Base-by-base conservation (phyloP, 2,329 filamentous ascomycete species). In the Xenoacremonium recifei region DNA sequence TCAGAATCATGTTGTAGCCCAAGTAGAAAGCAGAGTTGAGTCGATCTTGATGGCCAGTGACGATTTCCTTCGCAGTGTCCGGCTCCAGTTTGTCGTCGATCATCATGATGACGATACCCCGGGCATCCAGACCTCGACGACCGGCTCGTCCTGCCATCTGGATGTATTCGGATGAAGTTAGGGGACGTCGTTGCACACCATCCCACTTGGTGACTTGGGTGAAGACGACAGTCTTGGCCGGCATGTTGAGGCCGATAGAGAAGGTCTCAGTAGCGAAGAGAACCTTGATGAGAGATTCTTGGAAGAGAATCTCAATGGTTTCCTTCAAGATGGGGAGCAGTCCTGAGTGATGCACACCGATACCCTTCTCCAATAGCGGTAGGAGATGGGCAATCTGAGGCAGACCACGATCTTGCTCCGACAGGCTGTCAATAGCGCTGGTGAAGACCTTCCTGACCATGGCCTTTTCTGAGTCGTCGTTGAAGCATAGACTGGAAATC, bases 51-150 rank as follows among this genome's bases (percentile, higher is more conserved):
- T 96, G 87, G 53, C 93, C 93, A 39, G 93, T 89, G 11, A 99
- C 93, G 55, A 99, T 96, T 50, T 88, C 85, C 68, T 95, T 95
- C 31, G 93, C 92, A n/a, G 86, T 84, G 3, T 89, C 83, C 2
- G 93, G 93, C 59, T 99, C 93, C 72, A 99, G 92, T 70, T 93
- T 89, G 65, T 95, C 88, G 60, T 95, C 87, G 48, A 99, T 87
- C 92, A 99, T 97, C 89, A 99, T 97, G 64, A 99, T 97, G 54
- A 99, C 93, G 55, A 97, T 95, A 78, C 93, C 93, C 52, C 93
- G 87, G 49, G 96, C 91, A 71, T 99, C 93, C 40, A 99, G 85
- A 69, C 93, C 93, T 81, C 93, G 85, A 77, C 93, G 88, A 62
- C 93, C 93, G 45, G 93, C 93, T 68, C 93, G 88, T 48, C 93